Evolutionary conservation across 306 rosid genomes (phyloP), one percentile per base, ranked within the genome.

Genomic region (Carpinus fangiana): DNA sequence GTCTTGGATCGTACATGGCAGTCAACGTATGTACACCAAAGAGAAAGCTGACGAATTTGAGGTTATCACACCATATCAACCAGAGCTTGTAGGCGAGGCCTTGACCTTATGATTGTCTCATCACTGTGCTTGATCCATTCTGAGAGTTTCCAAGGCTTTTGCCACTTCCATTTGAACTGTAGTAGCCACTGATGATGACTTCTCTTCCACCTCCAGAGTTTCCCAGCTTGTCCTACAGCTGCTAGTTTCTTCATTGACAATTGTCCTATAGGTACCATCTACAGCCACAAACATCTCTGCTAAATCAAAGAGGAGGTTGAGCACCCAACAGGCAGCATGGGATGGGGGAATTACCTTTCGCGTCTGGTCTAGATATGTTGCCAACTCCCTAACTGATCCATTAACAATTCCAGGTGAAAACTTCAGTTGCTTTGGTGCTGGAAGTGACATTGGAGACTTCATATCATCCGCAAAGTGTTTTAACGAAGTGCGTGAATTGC

Each of bases 151-250:
- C 97, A 92, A 10, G 97, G 97, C 80, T 92, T 92, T 78, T 92
- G 97, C 97, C 97, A 92, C 80, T 90, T 92, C 97, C 97, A 92
- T 79, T 90, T 92, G 85, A 92, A 92, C 83, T 92, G 95, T 84
- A 92, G 76, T 83, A 92, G 81, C 97, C 97, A 92, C 89, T 92
- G 97, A 81, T 92, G 97, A 85, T 92, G 97, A 79, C 97, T 92
- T 86, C 95, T 92, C 86, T 87, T 92, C 97, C 97, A 90, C 87
- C 85, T 87, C 97, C 97, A 86, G 45, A 92, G 92, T 78, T 87
- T 92, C 69, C 95, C 97, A 5, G 89, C 87, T 82, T 92, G 97
- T 69, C 95, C 94, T 34, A 88, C 80, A 13, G 87, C 82, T 68
- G 90, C 92, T 84, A 87, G 83, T 78, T 88, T 92, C 91, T 89